These are phyloP conservation scores for Fragilariopsis cylindrus DNA, from an alignment of 108 stramenopile genomes.

Conservation along the genomic window DNA sequence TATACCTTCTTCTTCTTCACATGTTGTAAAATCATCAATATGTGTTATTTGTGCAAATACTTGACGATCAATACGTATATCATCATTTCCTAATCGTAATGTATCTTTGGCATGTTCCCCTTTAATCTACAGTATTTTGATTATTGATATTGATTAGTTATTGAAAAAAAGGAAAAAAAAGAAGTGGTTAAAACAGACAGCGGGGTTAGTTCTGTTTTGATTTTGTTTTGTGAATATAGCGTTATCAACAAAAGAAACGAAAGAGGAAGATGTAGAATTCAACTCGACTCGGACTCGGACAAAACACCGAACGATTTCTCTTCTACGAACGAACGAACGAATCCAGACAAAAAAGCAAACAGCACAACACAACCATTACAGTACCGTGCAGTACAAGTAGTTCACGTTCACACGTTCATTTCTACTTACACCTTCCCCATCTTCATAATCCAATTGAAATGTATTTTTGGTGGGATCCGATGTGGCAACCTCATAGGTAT, in stretches of 20 bases:
- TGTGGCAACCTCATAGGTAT: slow-evolving; percentile 43
- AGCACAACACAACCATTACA: not conserved
- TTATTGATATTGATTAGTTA: not conserved
- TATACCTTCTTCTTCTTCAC: slow-evolving; percentile 50
- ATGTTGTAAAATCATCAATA: slow-evolving; percentile 38
- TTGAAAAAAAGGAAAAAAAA: not conserved
- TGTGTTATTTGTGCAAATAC: slow-evolving; percentile 52
- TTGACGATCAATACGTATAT: slow-evolving; percentile 29
- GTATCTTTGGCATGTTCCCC: slow-evolving; percentile 53
- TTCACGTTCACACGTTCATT: not conserved
- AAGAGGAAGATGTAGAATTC: too few relatives aligned
- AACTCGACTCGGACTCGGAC: too few relatives aligned
- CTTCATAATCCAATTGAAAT: slow-evolving; percentile 78
- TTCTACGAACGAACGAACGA: too few relatives aligned
- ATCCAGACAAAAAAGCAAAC: too few relatives aligned
- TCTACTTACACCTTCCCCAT: slow-evolving; percentile 44
- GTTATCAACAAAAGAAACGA: too few relatives aligned
- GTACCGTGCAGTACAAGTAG: not conserved
- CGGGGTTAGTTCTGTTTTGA: not conserved
- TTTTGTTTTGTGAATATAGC: too few relatives aligned
- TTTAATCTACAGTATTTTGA: slow-evolving; percentile 44
- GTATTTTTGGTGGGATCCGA: slow-evolving; percentile 29
- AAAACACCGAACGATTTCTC: too few relatives aligned
- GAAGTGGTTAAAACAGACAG: too few relatives aligned
- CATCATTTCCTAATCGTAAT: slow-evolving; percentile 28